These are phyloP conservation scores for Pseudozyma sp. DNA, from an alignment of 1,284 basidiomycete species.

Conservation along the genomic window DNA sequence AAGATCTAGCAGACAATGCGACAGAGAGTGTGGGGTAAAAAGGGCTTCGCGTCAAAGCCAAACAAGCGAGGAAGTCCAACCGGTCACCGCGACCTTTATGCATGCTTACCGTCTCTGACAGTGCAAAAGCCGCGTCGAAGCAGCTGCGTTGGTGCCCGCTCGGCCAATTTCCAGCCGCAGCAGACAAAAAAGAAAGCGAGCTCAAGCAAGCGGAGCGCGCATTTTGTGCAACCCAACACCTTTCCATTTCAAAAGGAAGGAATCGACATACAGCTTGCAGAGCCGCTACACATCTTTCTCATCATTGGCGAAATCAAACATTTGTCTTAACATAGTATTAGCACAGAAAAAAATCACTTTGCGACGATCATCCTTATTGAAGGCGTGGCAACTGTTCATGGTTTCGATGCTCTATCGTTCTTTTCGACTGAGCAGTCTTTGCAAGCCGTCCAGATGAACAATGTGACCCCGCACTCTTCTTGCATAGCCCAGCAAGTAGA, in stretches of 20 bases:
- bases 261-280: no score
- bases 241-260: no score
- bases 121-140: neutral
- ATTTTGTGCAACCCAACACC: neutral
- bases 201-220: conserved; percentile 2
- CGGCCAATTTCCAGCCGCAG: neutral
- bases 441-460: conserved; percentile 53
- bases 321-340: no score
- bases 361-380: no score
- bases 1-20: neutral
- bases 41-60: neutral
- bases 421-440: conserved; percentile 37
- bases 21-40: neutral
- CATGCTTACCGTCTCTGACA: neutral
- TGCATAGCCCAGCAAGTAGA: conserved; percentile 57
- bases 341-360: no score
- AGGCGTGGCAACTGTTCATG: neutral
- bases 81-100: conserved; percentile 1
- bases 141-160: neutral
- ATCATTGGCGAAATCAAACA: no score
- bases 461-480: conserved; percentile 57
- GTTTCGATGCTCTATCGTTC: conserved; percentile 14
- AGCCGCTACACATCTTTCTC: no score
- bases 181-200: conserved; percentile 2
- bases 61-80: conserved; percentile 36